phyloP scores from a whole-genome alignment of 2,329 filamentous ascomycete genomes.

The Geosmithia flava region DNA sequence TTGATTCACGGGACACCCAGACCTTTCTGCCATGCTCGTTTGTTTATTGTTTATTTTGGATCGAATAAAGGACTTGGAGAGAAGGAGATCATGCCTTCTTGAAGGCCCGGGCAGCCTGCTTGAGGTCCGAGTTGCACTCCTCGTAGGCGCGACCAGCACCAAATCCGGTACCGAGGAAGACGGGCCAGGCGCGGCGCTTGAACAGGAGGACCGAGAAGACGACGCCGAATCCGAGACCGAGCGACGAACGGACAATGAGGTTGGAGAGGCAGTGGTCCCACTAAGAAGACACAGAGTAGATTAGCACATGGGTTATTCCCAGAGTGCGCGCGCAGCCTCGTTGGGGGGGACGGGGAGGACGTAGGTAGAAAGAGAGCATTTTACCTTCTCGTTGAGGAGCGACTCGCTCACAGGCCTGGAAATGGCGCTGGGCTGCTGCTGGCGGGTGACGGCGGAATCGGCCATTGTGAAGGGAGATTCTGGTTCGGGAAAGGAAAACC shows the following conservation, averaged over 20 bases:
- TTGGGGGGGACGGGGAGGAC: too few relatives aligned
- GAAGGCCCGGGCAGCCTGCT: conserved; percentile 46
- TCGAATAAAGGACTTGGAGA: neutral
- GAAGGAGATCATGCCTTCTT: conserved; percentile 21
- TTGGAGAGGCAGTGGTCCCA: conserved; percentile 99
- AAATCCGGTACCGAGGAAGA: conserved; percentile 88
- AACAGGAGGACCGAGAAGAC: conserved; percentile 98
- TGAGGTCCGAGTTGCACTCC: conserved; percentile 81
- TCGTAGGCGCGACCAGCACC: conserved; percentile 95
- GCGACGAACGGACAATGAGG: conserved; percentile 88
- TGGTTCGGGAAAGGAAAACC: neutral
- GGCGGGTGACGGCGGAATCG: conserved; percentile 31
- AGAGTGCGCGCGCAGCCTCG: neutral
- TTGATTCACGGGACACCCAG: neutral
- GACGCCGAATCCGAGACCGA: conserved; percentile 93
- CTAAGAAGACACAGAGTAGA: conserved; percentile 32
- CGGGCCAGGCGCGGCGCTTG: conserved; percentile 95
- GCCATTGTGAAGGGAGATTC: conserved; percentile 31
- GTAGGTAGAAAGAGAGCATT: conserved; percentile 3
- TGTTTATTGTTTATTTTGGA: neutral
- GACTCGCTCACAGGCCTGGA: conserved; percentile 91
- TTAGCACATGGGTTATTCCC: neutral
- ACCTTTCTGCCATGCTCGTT: neutral
- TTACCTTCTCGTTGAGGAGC: conserved; percentile 97
- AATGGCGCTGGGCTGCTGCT: conserved; percentile 49